phyloP scores from a whole-genome alignment of 768 basidiomycete genomes.

The Boletus speciosus region DNA sequence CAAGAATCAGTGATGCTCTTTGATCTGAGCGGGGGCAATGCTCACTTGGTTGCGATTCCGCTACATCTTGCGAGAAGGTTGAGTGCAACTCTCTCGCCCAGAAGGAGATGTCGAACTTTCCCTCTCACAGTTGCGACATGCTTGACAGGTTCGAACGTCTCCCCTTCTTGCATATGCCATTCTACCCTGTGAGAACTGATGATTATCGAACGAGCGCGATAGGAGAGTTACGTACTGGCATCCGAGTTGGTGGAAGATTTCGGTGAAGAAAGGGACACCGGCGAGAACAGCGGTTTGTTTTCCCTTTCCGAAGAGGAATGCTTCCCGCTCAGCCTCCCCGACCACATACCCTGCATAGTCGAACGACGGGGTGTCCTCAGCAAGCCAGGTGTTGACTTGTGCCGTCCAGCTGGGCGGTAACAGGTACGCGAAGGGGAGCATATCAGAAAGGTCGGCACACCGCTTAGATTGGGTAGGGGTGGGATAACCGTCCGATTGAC shows the following conservation, averaged over 20 bases:
- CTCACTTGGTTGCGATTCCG: constrained; percentile 93
- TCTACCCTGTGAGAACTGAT: constrained; percentile 59
- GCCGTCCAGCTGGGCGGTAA: constrained; percentile 91
- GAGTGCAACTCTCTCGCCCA: constrained; percentile 90
- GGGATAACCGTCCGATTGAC: not conserved
- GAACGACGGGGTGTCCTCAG: constrained; percentile 93
- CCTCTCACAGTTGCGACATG: constrained; percentile 91
- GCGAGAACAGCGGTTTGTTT: constrained; percentile 76
- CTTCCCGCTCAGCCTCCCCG: constrained; percentile 82
- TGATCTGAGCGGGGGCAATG: not conserved
- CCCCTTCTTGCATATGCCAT: constrained; percentile 90
- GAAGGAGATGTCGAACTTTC: constrained; percentile 79
- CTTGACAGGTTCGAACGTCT: constrained; percentile 72
- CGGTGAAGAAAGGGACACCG: constrained; percentile 92
- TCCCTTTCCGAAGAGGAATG: constrained; percentile 89
- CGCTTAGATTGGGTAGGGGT: not conserved
- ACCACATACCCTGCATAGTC: constrained; percentile 97
- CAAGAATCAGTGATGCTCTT: not conserved
- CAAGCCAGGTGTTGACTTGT: constrained; percentile 77
- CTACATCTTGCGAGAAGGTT: constrained; percentile 94
- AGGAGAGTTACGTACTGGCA: constrained; percentile 69
- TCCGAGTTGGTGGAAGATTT: constrained; percentile 83
- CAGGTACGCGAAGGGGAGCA: constrained; percentile 53
- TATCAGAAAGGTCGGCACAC: not conserved
- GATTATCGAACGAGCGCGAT: not conserved